These are phyloP conservation scores for Phytophthora pisi DNA, from an alignment of 352 stramenopile species.

Conservation along the genomic window DNA sequence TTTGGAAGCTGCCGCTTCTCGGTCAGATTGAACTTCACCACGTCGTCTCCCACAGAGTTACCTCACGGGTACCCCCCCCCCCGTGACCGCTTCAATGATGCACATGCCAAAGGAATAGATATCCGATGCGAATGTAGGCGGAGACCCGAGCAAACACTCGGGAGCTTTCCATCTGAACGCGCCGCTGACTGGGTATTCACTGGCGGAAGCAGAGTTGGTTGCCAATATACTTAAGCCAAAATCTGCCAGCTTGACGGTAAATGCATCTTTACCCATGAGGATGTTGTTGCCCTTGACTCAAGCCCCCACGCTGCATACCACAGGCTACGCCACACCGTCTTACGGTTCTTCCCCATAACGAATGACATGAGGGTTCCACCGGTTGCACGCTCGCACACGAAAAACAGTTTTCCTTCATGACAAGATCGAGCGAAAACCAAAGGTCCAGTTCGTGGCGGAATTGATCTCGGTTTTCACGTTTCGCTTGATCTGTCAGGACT, in stretches of 20 bases:
- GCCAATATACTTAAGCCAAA: not conserved
- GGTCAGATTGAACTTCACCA: slow-evolving; percentile 4
- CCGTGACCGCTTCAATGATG: slow-evolving; percentile 17
- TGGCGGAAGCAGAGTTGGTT: not conserved
- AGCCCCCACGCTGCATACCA: not conserved
- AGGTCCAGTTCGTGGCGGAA: slow-evolving; percentile 6
- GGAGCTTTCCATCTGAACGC: slow-evolving; percentile 31
- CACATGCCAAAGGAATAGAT: slow-evolving; percentile 27
- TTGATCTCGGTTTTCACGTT: not conserved
- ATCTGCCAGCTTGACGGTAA: not conserved
- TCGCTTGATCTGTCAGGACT: not conserved
- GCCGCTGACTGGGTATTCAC: not conserved
- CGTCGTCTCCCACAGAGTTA: slow-evolving; percentile 5
- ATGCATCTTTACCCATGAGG: not conserved
- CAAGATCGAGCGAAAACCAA: slow-evolving; percentile 8
- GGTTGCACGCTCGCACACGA: not conserved
- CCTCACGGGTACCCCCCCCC: slow-evolving; percentile 14
- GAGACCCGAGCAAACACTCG: slow-evolving; percentile 8
- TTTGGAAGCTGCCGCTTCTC: not conserved
- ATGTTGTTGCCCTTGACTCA: not conserved
- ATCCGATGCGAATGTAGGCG: slow-evolving; percentile 22
- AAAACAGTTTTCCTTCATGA: not conserved
- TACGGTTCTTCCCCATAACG: not conserved
- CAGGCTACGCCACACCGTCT: not conserved
- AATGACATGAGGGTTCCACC: not conserved